Conservation (phyloP, 1,284 basidiomycete species). For the Irpex lacteus region DNA sequence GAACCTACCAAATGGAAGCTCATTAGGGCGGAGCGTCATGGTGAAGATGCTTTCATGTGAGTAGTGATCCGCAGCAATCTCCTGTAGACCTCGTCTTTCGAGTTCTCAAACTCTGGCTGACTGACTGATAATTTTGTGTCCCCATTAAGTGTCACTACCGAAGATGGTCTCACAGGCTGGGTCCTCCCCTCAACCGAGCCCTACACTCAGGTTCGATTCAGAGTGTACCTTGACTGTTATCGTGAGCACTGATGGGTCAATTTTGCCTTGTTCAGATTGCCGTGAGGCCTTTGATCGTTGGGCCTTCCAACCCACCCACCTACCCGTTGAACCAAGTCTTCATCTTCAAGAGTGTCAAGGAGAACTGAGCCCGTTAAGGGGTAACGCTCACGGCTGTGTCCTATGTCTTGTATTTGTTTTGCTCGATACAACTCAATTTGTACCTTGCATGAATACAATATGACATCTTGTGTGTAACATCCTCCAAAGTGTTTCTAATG, state of each 20-base stretch:
- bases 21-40: not conserved
- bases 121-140: not conserved
- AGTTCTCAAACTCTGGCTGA: not conserved
- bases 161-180: not conserved
- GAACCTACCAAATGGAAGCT: not conserved
- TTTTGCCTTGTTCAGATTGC: not conserved
- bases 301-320: constrained; percentile 1
- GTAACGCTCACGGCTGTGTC: no score
- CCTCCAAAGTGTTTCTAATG: no score
- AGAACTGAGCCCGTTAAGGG: no score
- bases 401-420: no score
- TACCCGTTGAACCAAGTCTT: constrained; percentile 4
- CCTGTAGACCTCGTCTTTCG: not conserved
- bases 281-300: constrained; percentile 1
- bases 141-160: not conserved
- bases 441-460: no score
- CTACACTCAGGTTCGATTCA: not conserved
- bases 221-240: no score
- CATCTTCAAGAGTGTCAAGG: constrained; percentile 1
- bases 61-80: not conserved
- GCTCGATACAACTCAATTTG: no score
- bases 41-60: not conserved
- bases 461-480: no score
- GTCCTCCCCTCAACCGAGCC: not conserved
- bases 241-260: no score